Evolutionary conservation across 192 early-diverging fungal species (phyloP).

Genomic region (Martensiomyces pterosporus): DNA sequence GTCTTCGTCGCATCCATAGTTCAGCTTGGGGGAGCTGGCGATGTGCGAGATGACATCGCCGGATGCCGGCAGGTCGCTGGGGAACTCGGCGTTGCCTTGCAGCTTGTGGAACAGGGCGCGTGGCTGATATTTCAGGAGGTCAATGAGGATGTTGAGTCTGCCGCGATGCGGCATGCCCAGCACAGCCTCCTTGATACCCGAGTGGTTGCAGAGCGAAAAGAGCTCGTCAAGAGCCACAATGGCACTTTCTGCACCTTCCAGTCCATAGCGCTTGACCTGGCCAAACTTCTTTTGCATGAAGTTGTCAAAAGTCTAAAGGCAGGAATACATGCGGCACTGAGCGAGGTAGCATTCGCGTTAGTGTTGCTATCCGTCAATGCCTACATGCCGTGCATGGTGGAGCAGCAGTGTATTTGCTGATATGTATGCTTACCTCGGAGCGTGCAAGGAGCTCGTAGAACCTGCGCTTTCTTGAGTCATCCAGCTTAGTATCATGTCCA

Average conservation of each 20-base stretch:
- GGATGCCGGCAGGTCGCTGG: constrained; percentile 66
- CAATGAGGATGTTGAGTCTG: constrained; percentile 87
- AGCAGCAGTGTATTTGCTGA: background rate
- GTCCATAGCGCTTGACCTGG: constrained; percentile 92
- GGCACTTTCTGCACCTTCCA: constrained; percentile 96
- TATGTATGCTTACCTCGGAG: constrained; percentile 61
- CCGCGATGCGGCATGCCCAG: constrained; percentile 97
- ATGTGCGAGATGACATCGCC: constrained; percentile 94
- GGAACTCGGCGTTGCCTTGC: constrained; percentile 90
- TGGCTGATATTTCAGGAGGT: constrained; percentile 77
- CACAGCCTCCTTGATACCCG: constrained; percentile 78
- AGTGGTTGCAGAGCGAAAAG: constrained; percentile 60
- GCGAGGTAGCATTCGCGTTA: too few species aligned
- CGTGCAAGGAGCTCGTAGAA: constrained; percentile 73
- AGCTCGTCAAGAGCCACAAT: constrained; percentile 86
- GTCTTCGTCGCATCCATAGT: constrained; percentile 54
- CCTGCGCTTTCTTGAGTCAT: constrained; percentile 57
- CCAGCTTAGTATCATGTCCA: constrained; percentile 9
- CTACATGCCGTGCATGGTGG: background rate
- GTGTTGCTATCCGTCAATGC: too few species aligned
- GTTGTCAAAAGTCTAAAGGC: constrained; percentile 81
- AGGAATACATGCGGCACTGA: too few species aligned
- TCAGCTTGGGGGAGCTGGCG: constrained; percentile 73
- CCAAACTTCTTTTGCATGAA: constrained; percentile 98
- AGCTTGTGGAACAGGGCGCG: constrained; percentile 89